Base-by-base conservation (phyloP, 108 stramenopile genomes). In the Hondaea fermentalgiana region DNA sequence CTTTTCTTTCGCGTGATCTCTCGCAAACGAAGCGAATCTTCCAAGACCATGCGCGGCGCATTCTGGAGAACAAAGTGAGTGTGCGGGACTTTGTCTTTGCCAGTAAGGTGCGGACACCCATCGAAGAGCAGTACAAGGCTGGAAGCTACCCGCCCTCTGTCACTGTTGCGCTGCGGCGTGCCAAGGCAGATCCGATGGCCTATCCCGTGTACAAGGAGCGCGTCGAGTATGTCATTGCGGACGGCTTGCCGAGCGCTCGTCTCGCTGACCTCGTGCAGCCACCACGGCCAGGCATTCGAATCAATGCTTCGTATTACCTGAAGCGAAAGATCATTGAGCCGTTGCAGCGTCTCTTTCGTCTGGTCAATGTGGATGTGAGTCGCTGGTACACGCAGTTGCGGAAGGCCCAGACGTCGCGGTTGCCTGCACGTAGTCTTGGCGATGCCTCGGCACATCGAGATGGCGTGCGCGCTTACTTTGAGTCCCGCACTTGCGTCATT, bases 101-200 rank as follows among this genome's bases (percentile, higher is more conserved):
- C 29, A 55, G 25, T 5, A 88, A 89, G 89, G 87, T 89, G 83
- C 55, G 59, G 16, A 51, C 51, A 6, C 76, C 76, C 51, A 83
- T 83, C n/a, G 76, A 83, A 12, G 51, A 83, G 51, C 76, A 53
- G 25, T 83, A 83, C 51, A 47, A 53, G 16, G 76, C 49, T 14
- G 49, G 49, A 14, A 83, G 49, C 49, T 53, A 53, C 76, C 76
- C 76, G 3, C 76, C 76, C 10, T 53, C 49, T 53, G 76, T 53
- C 6, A 53, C 76, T 6, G 76, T 83, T 12, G 76, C 76, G 25
- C 45, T 53, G 45, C 76, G 76, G n/a, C 51, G 19, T 12, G 76
- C 76, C 25, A 83, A 53, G n/a, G 28, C 25, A 6, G 76, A 83
- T 23, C 76, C 76, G 25, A 83, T 83, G 76, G 49, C 51, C n/a